A percentile compares a stretch with the other conserved stretches of the same genome.
phyloP scores from a whole-genome alignment of 208 protist genomes.

The Acanthamoeba healyi region DNA sequence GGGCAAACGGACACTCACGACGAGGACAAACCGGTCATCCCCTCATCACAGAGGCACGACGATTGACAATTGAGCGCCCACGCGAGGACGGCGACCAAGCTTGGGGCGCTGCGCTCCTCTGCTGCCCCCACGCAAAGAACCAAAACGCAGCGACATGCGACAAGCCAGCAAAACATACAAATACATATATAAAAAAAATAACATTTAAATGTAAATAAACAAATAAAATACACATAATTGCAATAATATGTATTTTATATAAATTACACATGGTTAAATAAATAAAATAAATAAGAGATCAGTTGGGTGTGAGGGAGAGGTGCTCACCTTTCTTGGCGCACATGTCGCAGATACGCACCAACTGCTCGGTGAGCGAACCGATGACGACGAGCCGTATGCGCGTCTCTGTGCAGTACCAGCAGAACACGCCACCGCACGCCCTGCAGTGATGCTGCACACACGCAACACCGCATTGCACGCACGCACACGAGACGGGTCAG shows the following conservation, averaged over 20 bases:
- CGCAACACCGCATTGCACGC: neutral
- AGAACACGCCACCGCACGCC: conserved; percentile 62
- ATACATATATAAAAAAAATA: no score
- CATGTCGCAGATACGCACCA: conserved; percentile 59
- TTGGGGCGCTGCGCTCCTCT: no score
- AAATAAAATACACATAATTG: neutral
- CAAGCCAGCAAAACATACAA: no score
- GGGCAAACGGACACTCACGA: neutral
- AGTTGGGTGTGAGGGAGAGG: neutral
- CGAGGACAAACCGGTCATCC: neutral
- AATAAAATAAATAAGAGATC: neutral
- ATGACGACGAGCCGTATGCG: neutral
- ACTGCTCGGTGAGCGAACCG: conserved; percentile 27
- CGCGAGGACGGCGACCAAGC: neutral
- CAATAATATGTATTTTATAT: no score
- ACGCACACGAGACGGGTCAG: neutral
- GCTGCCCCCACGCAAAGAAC: no score
- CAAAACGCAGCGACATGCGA: no score
- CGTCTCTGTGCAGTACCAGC: conserved; percentile 46
- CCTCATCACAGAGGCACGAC: neutral
- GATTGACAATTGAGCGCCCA: neutral
- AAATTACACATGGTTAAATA: neutral
- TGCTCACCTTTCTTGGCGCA: conserved; percentile 9
- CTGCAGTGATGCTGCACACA: conserved; percentile 32
- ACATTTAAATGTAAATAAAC: neutral